Percentiles rank a stretch among this genome's conserved stretches.
Conservation (phyloP, 345 rosid species). For the Eucalyptus polyanthemos region DNA sequence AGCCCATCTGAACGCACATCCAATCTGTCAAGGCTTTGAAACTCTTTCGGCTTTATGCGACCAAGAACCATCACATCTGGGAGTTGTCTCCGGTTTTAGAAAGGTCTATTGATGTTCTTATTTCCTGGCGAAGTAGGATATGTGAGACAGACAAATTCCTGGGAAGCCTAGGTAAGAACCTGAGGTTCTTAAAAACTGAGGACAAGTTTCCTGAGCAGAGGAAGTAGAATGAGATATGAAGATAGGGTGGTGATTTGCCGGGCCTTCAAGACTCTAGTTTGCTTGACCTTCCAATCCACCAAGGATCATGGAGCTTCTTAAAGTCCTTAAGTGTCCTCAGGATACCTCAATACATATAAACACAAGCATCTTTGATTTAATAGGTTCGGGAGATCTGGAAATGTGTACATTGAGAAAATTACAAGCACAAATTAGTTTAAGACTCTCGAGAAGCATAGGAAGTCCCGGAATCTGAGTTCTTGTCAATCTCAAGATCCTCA, state of each 20-base stretch:
- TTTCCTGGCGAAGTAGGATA: not conserved
- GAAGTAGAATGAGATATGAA: not conserved
- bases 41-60: not conserved
- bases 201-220: not conserved
- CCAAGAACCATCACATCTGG: fast-evolving
- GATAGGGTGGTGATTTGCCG: not conserved
- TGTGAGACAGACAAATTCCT: not conserved
- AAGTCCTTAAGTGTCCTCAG: not conserved
- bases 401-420: not conserved
- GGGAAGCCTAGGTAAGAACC: not conserved
- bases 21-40: not conserved
- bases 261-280: not conserved
- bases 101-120: not conserved
- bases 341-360: not conserved
- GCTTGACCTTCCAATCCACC: not conserved
- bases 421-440: not conserved
- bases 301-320: not conserved
- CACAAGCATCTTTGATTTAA: not conserved
- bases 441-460: not conserved
- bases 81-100: not conserved
- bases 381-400: not conserved
- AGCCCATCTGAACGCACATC: not conserved
- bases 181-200: not conserved
- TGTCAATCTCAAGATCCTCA: not conserved
- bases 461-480: not conserved